Base-by-base conservation (phyloP, 169 alveolate species). In the Plasmodium vivax region DNA sequence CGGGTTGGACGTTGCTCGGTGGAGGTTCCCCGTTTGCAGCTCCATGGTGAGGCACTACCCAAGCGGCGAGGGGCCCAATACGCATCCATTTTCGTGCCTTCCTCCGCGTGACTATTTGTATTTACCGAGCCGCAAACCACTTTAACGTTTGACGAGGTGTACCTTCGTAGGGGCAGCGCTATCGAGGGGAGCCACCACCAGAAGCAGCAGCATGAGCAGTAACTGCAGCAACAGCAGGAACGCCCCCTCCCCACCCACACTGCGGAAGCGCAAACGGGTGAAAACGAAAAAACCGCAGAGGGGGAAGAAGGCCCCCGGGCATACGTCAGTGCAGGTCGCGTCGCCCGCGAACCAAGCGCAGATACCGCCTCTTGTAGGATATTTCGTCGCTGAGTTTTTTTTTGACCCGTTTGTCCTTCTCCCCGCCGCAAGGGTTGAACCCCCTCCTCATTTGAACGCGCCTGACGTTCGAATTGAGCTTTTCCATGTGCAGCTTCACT, bases 281-380 rank as follows among this genome's bases (percentile, higher is more conserved):
- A 68, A n/a, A 4, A 68, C 32, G n/a, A n/a, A 68, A 62, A 68
- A 68, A 68, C 14, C 1, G n/a, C n/a, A 68, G 38, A 3, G 77
- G 14, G 2, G 43, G 2, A 68, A 68, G 4, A 6, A 14, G 12
- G 45, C 8, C 38, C 45, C 30, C 41, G 6, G 14, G 19, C 58
- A 16, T 51, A 19, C n/a, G 4, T 45, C 51, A 82, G 27, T 58
- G 34, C 34, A 30, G 23, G 3, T 34, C 62, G 45, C 27, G 47
- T 19, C 92, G 7, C 14, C 56, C 80, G 14, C 73, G 43, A 68
- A 80, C 58, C 23, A 88, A 41, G 27, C 88, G 82, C 19, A 88
- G 56, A 41, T 92, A 92, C 34, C 95, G 30, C 47, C 95, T 27
- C 71, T 92, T 92, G 68, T 92, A 92, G 23, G 94, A 77, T 54